phyloP scores from a whole-genome alignment of 345 rosid genomes.

The Camelina hispida region DNA sequence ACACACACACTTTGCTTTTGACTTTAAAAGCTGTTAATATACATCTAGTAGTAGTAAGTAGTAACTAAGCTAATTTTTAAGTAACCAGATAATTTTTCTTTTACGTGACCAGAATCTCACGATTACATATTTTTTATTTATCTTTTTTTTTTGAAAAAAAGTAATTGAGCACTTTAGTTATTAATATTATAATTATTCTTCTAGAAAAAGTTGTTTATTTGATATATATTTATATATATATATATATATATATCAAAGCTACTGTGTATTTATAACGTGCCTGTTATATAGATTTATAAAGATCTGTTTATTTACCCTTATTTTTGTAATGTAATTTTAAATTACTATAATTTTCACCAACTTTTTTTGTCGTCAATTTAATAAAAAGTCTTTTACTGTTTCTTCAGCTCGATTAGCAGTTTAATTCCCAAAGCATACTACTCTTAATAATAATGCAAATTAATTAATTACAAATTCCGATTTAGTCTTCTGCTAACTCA shows the following conservation, averaged over 20 bases:
- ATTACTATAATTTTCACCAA: not conserved
- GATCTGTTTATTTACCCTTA: not conserved
- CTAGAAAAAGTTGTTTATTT: not conserved
- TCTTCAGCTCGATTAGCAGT: constrained; percentile 5
- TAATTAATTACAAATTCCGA: not conserved
- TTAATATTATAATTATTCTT: not conserved
- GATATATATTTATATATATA: not conserved
- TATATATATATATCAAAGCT: not conserved
- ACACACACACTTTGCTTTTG: constrained; percentile 32
- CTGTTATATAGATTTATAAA: too few relatives aligned
- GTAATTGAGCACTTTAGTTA: not conserved
- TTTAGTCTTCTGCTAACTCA: not conserved
- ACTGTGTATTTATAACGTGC: not conserved
- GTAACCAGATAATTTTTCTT: not conserved
- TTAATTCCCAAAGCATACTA: constrained; percentile 5
- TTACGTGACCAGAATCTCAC: constrained; percentile 2
- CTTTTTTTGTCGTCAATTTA: not conserved
- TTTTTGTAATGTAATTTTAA: not conserved
- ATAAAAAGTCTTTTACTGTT: not conserved
- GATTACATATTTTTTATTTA: not conserved
- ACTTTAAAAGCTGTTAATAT: constrained; percentile 18
- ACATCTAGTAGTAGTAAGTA: too few relatives aligned
- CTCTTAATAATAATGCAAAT: constrained; percentile 26
- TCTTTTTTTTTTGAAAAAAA: too few relatives aligned
- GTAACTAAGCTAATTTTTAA: not conserved